Evolutionary conservation across 331 rosid species (phyloP).

Genomic region (Spiraea crenata): DNA sequence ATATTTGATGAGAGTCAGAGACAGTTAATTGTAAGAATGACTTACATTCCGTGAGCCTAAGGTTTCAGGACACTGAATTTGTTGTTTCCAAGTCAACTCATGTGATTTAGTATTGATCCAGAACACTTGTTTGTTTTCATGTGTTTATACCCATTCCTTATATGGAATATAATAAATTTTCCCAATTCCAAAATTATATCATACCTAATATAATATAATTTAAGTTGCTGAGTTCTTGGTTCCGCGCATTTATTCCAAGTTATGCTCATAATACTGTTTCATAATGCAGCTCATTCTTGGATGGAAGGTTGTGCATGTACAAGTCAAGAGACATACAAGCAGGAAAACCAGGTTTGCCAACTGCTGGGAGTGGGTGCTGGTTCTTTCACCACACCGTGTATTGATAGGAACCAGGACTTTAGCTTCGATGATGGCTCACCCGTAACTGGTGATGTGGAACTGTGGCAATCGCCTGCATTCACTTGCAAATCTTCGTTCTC

Average conservation of each 20-base stretch:
- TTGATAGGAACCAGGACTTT: slow-evolving; percentile 18
- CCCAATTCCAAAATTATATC: too few relatives aligned
- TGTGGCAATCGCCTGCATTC: slow-evolving; percentile 26
- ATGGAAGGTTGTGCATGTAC: slow-evolving; percentile 15
- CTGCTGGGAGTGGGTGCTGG: slow-evolving; percentile 8
- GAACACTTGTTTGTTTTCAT: too few relatives aligned
- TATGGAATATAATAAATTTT: too few relatives aligned
- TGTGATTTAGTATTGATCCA: too few relatives aligned
- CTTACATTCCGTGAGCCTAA: too few relatives aligned
- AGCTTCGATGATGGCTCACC: slow-evolving; percentile 21
- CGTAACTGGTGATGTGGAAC: slow-evolving; percentile 13
- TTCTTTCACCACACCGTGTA: slow-evolving; percentile 18
- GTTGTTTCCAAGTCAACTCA: too few relatives aligned
- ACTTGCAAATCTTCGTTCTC: slow-evolving; percentile 31
- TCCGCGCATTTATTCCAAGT: neutral
- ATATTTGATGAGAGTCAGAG: too few relatives aligned
- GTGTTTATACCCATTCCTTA: too few relatives aligned
- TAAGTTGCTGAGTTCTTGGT: neutral
- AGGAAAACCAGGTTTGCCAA: slow-evolving; percentile 3
- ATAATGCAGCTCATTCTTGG: slow-evolving; percentile 31
- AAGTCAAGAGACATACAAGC: slow-evolving; percentile 12
- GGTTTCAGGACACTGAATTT: too few relatives aligned
- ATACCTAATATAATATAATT: too few relatives aligned
- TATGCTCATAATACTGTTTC: neutral
- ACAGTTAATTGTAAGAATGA: too few relatives aligned